Evolutionary conservation across 2,329 filamentous ascomycete genomes (phyloP).

Genomic region (Pestalotiopsis sp.): DNA sequence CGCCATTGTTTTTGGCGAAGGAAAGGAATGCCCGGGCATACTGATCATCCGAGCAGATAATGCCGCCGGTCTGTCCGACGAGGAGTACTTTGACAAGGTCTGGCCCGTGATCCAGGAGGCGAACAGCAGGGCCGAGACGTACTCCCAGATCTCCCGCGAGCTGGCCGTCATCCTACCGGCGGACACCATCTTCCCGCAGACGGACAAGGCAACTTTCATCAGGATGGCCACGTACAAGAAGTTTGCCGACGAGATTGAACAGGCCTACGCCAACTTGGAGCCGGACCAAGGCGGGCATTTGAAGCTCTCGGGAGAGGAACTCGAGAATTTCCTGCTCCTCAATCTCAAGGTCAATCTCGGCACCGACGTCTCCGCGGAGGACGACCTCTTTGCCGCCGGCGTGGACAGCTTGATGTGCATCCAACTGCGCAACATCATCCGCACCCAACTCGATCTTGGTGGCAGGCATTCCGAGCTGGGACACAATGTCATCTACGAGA

Average conservation of each 20-base stretch:
- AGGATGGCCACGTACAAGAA: not conserved
- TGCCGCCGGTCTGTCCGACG: slow-evolving; percentile 40
- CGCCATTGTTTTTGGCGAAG: slow-evolving; percentile 27
- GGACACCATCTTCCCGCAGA: not conserved
- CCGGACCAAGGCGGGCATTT: not conserved
- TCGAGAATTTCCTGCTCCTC: not conserved
- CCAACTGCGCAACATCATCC: not conserved
- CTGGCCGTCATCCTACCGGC: slow-evolving; percentile 33
- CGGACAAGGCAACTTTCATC: not conserved
- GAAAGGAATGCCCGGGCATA: not conserved
- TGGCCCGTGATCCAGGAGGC: slow-evolving; percentile 53
- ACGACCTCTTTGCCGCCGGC: not conserved
- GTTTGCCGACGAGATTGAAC: not conserved
- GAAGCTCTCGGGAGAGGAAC: not conserved
- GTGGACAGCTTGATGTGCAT: not conserved
- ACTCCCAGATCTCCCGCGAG: slow-evolving; percentile 54
- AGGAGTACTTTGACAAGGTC: slow-evolving; percentile 49
- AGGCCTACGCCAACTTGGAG: not conserved
- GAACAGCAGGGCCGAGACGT: slow-evolving; percentile 53
- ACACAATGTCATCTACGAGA: not conserved
- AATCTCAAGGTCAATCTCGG: not conserved
- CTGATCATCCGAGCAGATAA: slow-evolving; percentile 34
- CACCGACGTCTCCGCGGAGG: not conserved
- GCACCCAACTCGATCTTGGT: not conserved
- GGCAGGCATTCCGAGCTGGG: not conserved